These are phyloP conservation scores for Chaetomiaceae sp. DNA, from an alignment of 2,329 filamentous ascomycete genomes.

Conservation along the genomic window DNA sequence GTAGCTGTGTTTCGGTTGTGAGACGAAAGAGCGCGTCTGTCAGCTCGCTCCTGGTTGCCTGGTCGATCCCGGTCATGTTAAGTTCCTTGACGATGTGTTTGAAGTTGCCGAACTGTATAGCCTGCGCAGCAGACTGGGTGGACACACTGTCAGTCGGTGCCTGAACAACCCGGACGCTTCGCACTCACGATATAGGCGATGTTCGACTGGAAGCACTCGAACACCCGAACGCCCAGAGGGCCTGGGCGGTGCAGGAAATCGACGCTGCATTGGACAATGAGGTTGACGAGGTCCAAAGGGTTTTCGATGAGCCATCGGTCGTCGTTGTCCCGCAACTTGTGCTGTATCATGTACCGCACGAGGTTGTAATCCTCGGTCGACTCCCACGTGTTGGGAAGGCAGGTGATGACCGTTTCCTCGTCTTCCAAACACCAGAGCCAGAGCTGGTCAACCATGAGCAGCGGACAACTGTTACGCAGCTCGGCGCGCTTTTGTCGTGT, in stretches of 20 bases:
- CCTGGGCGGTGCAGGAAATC: conserved; percentile 1
- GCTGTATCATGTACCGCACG: not conserved
- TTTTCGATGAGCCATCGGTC: not conserved
- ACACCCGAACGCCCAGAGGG: not conserved
- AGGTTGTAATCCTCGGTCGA: conserved; percentile 15
- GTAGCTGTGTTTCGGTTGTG: conserved; percentile 1
- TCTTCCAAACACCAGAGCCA: conserved; percentile 21
- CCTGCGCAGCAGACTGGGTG: not conserved
- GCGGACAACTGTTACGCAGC: not conserved
- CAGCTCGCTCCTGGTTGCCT: not conserved
- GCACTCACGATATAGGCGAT: conserved; percentile 9
- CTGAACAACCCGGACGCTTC: not conserved
- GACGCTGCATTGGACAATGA: conserved; percentile 6
- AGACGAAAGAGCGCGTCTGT: conserved; percentile 5
- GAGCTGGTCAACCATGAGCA: conserved; percentile 24
- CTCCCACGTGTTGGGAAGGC: conserved; percentile 19
- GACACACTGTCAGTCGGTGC: not conserved
- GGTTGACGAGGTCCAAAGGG: not conserved
- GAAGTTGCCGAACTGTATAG: not conserved
- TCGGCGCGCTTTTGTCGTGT: too few species aligned
- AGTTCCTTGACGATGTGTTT: conserved; percentile 2
- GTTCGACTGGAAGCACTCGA: conserved; percentile 10
- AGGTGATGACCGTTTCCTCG: conserved; percentile 18
- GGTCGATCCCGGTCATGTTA: not conserved
- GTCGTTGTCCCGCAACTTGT: not conserved